These are phyloP conservation scores for Diaporthe nobilis DNA, from an alignment of 2,329 filamentous ascomycete genomes.

Conservation along the genomic window DNA sequence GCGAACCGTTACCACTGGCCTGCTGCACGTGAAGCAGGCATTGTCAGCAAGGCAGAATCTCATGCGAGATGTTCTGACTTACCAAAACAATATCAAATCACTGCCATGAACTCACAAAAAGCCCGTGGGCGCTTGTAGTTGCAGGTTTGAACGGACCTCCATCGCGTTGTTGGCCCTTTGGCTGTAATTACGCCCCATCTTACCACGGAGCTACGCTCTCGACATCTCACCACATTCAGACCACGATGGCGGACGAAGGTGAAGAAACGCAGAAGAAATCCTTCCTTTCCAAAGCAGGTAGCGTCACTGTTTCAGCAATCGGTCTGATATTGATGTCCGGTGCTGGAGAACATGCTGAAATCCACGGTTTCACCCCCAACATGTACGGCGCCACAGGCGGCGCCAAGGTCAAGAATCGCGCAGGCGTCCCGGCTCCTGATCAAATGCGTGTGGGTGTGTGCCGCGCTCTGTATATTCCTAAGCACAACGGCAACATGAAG, in stretches of 20 bases:
- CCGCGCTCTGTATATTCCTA: constrained; percentile 3
- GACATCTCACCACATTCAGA: not conserved
- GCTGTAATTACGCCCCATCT: not conserved
- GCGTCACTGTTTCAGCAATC: not conserved
- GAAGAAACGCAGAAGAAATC: not conserved
- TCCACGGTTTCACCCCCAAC: not conserved
- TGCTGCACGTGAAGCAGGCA: not conserved
- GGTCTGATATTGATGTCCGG: not conserved
- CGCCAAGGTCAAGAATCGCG: not conserved
- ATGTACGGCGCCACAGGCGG: not conserved
- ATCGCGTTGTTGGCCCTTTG: too few relatives aligned
- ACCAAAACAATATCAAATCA: not conserved
- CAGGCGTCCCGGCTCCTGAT: not conserved
- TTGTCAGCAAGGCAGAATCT: not conserved
- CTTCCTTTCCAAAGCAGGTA: not conserved
- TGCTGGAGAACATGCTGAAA: not conserved
- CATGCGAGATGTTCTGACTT: not conserved
- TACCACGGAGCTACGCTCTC: not conserved
- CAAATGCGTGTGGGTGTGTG: not conserved
- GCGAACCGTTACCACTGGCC: not conserved
- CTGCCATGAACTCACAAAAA: not conserved
- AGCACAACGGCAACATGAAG: not conserved
- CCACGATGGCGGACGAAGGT: not conserved
- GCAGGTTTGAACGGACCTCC: too few relatives aligned
- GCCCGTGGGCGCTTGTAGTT: too few relatives aligned